Base-by-base conservation (phyloP, 2,329 filamentous ascomycete genomes). In the Herpotrichia juniperi region DNA sequence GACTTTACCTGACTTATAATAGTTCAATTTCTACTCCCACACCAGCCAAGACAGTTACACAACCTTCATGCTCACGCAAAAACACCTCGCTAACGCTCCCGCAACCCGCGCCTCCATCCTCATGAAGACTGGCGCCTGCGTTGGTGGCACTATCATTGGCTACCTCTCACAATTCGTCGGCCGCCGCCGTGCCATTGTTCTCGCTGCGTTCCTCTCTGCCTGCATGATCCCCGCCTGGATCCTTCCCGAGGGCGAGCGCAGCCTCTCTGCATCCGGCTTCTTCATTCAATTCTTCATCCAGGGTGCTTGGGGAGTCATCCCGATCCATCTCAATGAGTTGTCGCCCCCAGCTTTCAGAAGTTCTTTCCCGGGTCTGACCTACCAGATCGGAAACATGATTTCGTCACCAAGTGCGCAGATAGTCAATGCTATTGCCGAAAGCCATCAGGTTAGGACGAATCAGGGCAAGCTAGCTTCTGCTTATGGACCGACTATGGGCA, bases 41-140 rank as follows among this genome's bases (percentile, higher is more conserved):
- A 90, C 88, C 1, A 88, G 85, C 21, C 89, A 93, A 71, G 90
- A 93, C 75, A 88, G 83, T 43, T 93, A 92, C 76, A 91, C 89
- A 0, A 92, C 89, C 2, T 91, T 92, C 69, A 88, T 93, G 87
- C 79, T 87, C 32, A 81, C 81, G 4, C 82, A 90, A 62, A 92
- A 93, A 74, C 84, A 86, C 57, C 79, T 93, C 52, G 65, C 79
- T 48, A 87, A 90, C 63, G 67, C 77, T 1, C 80, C 79, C 1
- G 87, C 89, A 4, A 88, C 83, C 7, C 84, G 88, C n/a, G 88
- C 88, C 14, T 88, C 84, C n/a, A 92, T 93, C 60, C 74, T 93
- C 52, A 91, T 91, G 86, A 92, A 92, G 75, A 85, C 83, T 1
- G 89, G 90, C 22, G 88, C 89, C 37, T 89, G 87, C 61, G 83